Base-by-base conservation (phyloP, 2,329 filamentous ascomycete genomes). In the Thelonectria rubi region DNA sequence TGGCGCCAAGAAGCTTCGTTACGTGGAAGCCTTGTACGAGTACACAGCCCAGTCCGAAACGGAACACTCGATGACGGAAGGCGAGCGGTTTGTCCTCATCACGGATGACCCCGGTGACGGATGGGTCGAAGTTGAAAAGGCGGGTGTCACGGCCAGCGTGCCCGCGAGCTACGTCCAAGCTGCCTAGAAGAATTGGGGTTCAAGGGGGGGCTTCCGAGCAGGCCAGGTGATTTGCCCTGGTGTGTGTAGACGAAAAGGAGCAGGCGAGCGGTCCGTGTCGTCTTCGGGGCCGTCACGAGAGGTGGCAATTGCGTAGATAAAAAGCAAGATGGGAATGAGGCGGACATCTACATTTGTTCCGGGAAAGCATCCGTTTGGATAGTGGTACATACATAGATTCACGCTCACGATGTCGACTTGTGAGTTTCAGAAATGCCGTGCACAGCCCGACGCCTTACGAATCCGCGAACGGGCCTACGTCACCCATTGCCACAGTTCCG, bases 61-160 rank as follows among this genome's bases (percentile, higher is more conserved):
- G 8, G 95, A 99, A 78, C 93, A 94, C 77, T 93, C 85, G 72
- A 99, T 99, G 92, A 76, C 76, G 1, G 94, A 97, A 77, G 95
- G 95, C 1, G 95, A 99, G 78, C 86, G 89, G 53, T 96, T 99
- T 72, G 93, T 99, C 40, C 82, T 99, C 32, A 88, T 97, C 63
- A 93, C 89, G 71, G 89, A 92, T 58, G 94, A 98, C 74, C 86
- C 89, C 0, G 95, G 95, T 1, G 95, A 98, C 79, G 95, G 95
- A 0, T 99, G 95, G 95, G 92, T 90, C 26, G 95, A 98, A 80
- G 95, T 99, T 17, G 95, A 98, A 80, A 93, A 92, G 77, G 93
- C 92, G 17, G 94, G 94, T 1, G 82, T 88, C 42, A 92, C 89
- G 50, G 94, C 89, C 74, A 97, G 93, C 75, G 95, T 99, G 55